A percentile compares a stretch with the other conserved stretches of the same genome.
These are phyloP conservation scores for Hypomyces perniciosus DNA, from an alignment of 2,329 filamentous ascomycete genomes.

Conservation along the genomic window DNA sequence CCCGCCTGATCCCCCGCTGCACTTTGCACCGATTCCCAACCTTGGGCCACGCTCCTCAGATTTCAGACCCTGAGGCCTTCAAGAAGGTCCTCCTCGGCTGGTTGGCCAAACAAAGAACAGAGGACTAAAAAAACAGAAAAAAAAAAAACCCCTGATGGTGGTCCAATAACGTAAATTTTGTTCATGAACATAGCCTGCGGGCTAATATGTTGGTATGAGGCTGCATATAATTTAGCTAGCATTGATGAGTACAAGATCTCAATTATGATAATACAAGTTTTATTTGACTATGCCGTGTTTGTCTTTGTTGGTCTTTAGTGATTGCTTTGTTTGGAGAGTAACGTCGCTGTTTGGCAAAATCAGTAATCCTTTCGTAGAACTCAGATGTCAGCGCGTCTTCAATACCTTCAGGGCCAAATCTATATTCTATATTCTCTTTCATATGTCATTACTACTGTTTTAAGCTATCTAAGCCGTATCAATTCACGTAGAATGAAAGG, in stretches of 20 bases:
- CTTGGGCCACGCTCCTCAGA: slow-evolving; percentile 48
- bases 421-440: no score
- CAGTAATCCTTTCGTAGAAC: no score
- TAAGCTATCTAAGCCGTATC: no score
- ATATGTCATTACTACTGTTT: no score
- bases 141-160: not conserved
- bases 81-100: slow-evolving; percentile 41
- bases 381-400: no score
- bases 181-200: not conserved
- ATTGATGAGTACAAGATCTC: no score
- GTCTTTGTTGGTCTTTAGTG: no score
- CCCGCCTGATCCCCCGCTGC: slow-evolving; percentile 36
- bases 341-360: no score
- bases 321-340: no score
- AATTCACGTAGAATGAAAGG: no score
- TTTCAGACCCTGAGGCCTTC: slow-evolving; percentile 43
- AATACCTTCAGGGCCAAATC: no score
- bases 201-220: not conserved
- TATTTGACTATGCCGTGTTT: not conserved
- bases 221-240: no score
- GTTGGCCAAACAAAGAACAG: slow-evolving; percentile 22
- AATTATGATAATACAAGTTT: not conserved
- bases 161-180: not conserved
- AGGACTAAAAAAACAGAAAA: not conserved
- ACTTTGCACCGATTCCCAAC: slow-evolving; percentile 41